Conservation (phyloP, 2,329 filamentous ascomycete species). For the Penicillium sp. region DNA sequence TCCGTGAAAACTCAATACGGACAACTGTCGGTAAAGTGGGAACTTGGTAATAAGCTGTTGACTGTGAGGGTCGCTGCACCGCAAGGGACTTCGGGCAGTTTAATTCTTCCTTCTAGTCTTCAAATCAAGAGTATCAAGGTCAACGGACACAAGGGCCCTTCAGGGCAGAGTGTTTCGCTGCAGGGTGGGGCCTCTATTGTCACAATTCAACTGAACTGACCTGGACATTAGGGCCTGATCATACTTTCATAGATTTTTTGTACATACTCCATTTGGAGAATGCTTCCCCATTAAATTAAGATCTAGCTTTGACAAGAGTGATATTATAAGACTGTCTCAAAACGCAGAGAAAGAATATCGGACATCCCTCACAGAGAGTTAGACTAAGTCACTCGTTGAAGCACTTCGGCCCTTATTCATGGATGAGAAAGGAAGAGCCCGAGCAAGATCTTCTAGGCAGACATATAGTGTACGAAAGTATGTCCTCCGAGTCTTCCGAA, state of each 20-base stretch:
- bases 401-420: no score
- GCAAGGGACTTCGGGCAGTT: conserved; percentile 3
- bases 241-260: background rate
- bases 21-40: conserved; percentile 7
- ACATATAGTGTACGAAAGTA: background rate
- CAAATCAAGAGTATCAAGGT: background rate
- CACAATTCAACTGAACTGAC: background rate
- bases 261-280: background rate
- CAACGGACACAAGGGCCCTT: conserved; percentile 1
- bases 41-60: background rate
- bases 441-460: background rate
- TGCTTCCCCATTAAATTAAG: background rate
- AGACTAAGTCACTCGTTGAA: no score
- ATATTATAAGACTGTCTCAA: no score
- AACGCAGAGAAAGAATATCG: no score
- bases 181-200: background rate
- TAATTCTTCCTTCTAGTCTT: background rate
- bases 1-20: conserved; percentile 6
- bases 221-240: background rate
- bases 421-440: no score
- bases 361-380: no score
- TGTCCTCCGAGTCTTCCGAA: background rate
- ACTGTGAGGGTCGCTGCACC: conserved; percentile 4
- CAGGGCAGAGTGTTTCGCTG: background rate
- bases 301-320: no score